These are phyloP conservation scores for Trifolium fragiferum DNA, from an alignment of 306 rosid genomes.

Conservation along the genomic window DNA sequence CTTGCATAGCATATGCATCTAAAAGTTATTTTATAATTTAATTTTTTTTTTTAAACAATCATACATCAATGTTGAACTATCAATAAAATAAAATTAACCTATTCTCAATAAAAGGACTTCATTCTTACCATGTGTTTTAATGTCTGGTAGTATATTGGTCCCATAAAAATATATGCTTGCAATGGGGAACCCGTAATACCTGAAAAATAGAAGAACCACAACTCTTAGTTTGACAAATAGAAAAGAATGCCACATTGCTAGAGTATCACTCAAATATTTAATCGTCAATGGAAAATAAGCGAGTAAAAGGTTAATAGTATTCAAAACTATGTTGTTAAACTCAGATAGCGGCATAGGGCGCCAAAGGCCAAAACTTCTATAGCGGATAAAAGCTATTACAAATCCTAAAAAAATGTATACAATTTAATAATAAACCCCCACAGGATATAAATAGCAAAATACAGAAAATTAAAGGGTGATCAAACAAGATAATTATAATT, in stretches of 20 bases:
- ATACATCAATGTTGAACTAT: not conserved
- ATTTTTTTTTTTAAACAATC: slow-evolving; percentile 12
- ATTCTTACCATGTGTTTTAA: slow-evolving; percentile 88
- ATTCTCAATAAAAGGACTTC: slow-evolving; percentile 16
- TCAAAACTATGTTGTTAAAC: not conserved
- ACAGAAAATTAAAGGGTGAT: no score
- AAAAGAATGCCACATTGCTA: slow-evolving; percentile 12
- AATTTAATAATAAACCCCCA: no score
- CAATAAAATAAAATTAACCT: not conserved
- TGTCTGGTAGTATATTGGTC: slow-evolving; percentile 97
- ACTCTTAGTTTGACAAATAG: slow-evolving; percentile 8
- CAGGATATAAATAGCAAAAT: no score
- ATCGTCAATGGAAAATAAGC: no score
- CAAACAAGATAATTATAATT: no score
- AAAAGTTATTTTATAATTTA: no score
- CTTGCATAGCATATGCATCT: no score
- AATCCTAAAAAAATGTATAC: no score
- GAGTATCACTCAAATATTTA: no score
- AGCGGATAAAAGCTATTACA: no score
- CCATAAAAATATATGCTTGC: slow-evolving; percentile 98
- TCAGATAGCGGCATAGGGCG: no score
- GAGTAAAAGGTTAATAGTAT: not conserved
- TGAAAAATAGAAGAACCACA: slow-evolving; percentile 44
- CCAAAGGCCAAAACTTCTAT: no score
- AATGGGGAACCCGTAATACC: slow-evolving; percentile 95